Conservation (phyloP, 2,329 filamentous ascomycete genomes). For the Hypoxylon sp. region DNA sequence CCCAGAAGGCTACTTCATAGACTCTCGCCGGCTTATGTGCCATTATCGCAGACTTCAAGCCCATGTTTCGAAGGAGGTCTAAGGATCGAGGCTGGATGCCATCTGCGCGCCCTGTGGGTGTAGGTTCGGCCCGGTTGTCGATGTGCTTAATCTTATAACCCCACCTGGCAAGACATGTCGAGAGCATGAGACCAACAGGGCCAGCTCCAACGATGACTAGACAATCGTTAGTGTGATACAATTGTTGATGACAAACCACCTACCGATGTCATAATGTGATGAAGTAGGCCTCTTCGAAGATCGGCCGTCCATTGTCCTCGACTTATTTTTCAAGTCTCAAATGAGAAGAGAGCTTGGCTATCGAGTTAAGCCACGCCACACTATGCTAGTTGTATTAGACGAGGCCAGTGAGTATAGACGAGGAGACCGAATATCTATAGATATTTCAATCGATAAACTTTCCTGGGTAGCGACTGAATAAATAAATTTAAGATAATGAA, state of each 20-base stretch:
- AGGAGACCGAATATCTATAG: not conserved
- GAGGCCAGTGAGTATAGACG: not conserved
- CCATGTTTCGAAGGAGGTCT: conserved; percentile 90
- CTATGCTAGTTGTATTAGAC: not conserved
- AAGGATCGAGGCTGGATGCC: conserved; percentile 92
- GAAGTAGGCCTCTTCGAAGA: conserved; percentile 39
- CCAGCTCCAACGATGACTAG: conserved; percentile 89
- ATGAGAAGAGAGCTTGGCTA: conserved; percentile 9
- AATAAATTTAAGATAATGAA: not conserved
- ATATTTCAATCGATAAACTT: not conserved
- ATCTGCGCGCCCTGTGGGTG: conserved; percentile 87
- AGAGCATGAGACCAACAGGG: conserved; percentile 88
- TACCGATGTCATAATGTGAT: conserved; percentile 63
- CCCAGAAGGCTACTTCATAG: conserved; percentile 83
- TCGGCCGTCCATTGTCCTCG: conserved; percentile 45
- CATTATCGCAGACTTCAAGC: conserved; percentile 90
- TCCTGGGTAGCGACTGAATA: not conserved
- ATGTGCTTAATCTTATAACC: conserved; percentile 97
- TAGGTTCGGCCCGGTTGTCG: conserved; percentile 89
- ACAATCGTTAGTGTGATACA: conserved; percentile 52
- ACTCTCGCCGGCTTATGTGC: conserved; percentile 88
- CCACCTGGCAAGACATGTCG: conserved; percentile 90
- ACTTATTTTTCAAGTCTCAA: conserved; percentile 6
- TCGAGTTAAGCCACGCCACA: not conserved
- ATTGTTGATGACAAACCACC: conserved; percentile 17